Conservation (phyloP, 345 rosid species). For the Populus nigra region DNA sequence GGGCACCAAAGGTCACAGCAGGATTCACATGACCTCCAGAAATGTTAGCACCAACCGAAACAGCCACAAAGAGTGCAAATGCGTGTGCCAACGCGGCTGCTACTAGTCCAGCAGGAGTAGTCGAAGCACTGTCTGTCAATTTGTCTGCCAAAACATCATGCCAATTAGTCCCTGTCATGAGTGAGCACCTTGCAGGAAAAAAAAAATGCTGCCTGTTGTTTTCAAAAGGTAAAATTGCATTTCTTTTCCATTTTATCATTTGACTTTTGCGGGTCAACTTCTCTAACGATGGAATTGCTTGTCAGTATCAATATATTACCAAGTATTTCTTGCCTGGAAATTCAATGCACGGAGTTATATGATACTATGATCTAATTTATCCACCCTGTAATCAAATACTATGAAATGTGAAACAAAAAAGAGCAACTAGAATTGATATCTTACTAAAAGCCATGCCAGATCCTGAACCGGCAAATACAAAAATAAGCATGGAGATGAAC, state of each 20-base stretch:
- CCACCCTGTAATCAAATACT: neutral
- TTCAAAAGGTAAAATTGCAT: neutral
- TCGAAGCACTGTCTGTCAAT: constrained; percentile 27
- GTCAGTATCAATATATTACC: neutral
- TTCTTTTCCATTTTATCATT: neutral
- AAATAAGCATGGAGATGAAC: constrained; percentile 73
- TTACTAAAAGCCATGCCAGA: constrained; percentile 85
- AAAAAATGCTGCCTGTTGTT: neutral
- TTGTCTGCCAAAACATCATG: constrained; percentile 22
- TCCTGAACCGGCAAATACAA: constrained; percentile 85
- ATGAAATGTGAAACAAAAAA: neutral
- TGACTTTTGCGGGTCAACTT: no score
- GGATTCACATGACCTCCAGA: constrained; percentile 28
- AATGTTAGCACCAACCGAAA: constrained; percentile 25
- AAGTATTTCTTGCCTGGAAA: neutral
- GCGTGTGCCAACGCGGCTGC: constrained; percentile 24
- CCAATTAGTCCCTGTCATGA: neutral
- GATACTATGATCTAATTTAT: neutral
- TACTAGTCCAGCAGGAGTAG: constrained; percentile 24
- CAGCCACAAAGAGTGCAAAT: constrained; percentile 25
- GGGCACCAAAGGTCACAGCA: constrained; percentile 26
- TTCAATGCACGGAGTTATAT: neutral
- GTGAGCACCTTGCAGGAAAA: no score
- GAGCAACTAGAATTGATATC: neutral
- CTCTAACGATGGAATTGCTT: no score